A percentile compares a stretch with the other conserved stretches of the same genome.
Evolutionary conservation across 805 yeast genomes (phyloP).

Genomic region (Ogataea henricii): DNA sequence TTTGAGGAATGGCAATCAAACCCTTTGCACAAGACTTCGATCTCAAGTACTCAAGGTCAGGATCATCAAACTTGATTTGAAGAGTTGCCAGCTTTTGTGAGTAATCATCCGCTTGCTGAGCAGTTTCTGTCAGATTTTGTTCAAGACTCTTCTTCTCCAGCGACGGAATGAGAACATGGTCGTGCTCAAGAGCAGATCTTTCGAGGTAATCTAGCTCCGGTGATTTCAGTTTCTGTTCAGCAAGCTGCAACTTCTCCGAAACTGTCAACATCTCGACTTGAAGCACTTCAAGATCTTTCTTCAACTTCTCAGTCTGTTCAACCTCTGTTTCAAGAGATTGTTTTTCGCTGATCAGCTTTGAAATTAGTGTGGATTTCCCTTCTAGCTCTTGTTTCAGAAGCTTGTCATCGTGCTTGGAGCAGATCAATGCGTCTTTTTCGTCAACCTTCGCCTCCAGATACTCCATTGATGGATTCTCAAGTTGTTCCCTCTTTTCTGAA

Average conservation of each 20-base stretch:
- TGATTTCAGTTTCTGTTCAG: constrained; percentile 8
- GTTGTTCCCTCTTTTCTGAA: neutral
- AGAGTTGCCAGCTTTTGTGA: constrained; percentile 5
- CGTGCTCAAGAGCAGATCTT: constrained; percentile 25
- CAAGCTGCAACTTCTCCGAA: constrained; percentile 12
- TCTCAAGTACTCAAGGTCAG: constrained; percentile 35
- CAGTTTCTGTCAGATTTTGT: neutral
- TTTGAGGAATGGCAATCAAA: constrained; percentile 11
- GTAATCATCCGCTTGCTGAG: neutral
- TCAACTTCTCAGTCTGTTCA: neutral
- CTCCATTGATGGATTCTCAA: neutral
- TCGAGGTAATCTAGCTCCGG: constrained; percentile 30
- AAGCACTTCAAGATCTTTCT: neutral
- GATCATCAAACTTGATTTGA: constrained; percentile 14
- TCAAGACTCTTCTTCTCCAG: constrained; percentile 3
- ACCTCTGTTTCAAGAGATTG: neutral
- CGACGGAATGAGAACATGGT: constrained; percentile 11
- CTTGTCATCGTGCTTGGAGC: constrained; percentile 10
- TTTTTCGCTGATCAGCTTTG: neutral
- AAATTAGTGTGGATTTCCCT: constrained; percentile 7
- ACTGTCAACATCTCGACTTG: constrained; percentile 8
- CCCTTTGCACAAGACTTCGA: constrained; percentile 26
- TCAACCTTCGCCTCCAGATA: neutral
- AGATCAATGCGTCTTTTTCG: neutral
- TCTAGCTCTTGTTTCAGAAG: constrained; percentile 13